Base-by-base conservation (phyloP, 495 filamentous ascomycete genomes). In the Bacidia rubella region DNA sequence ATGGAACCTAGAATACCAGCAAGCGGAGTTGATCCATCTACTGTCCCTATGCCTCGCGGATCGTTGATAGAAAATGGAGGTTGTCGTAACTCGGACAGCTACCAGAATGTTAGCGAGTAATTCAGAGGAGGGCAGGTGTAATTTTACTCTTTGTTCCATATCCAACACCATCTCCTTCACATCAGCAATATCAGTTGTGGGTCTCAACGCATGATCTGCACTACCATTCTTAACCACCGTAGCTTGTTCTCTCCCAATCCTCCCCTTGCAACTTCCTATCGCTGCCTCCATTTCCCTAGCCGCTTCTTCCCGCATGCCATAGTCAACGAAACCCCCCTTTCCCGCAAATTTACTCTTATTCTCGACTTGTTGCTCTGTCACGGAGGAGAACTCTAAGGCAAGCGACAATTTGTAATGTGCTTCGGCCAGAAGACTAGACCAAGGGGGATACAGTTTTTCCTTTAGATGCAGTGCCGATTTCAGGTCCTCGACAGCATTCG, bases 391-490 rank as follows among this genome's bases (percentile, higher is more conserved):
- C 65, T 99, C 92, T 19, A 97, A 78, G 0, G 92, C 93, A 40
- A 99, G 80, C 1, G 93, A 95, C 42, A 97, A 79, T 65, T 95
- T 96, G 70, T 82, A 97, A 65, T 97, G 86, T 35, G 86, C 90
- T 73, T 99, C 92, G 26, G 90, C 88, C 50, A 96, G 73, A 19
- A 90, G 74, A 49, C 83, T 80, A 38, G 87, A 90, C 46, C 92
- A 85, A 46, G 78, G 67, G 1, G 87, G 75, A 62, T 84, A 90
- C 11, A 96, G 74, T 12, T 78, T 71, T 52, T 85, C 63, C 66
- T 92, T 88, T 43, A 94, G 74, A 42, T 73, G 74, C 9, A 99
- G 76, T 4, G 86, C 76, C 4, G 81, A 80, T 61, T 76, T 79
- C 46, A 86, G 72, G 64, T 99, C 92, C 17, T 74, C 73, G 21